Evolutionary conservation across 1,284 basidiomycete species (phyloP), one percentile per base, ranked within the genome.

Genomic region (Lignosus rhinocerotis): DNA sequence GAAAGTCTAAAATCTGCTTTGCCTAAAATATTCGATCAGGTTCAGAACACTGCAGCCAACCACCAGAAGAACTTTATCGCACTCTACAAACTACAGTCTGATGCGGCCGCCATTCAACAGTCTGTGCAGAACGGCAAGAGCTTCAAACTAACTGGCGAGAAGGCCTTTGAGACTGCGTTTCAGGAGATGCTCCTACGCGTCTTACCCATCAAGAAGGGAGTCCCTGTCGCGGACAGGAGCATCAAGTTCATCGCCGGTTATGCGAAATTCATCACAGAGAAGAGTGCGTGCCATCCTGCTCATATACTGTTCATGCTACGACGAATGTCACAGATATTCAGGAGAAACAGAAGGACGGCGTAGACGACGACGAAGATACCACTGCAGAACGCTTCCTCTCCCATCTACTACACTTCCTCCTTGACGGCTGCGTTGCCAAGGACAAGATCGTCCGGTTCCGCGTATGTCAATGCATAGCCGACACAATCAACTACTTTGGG

Each of bases 41-140:
- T 86, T 0, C 96, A 98, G 72, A 75, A 78, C 42, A 88, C 93
- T 0, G 73, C 88, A 10, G 92, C 95, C 7, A 95, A 93, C 71
- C 95, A 93, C 73, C 84, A 90, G 62, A 98, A 98, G 81, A 97
- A 98, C 75, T 84, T 88, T 59, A 90, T 95, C 51, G 86, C 89
- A 0, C 83, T 98, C 2, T 84, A 91, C 77, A 94, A 95, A 72
- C 75, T 96, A 42, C 94, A 97, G 65, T 68, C 78, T 17, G 83
- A 88, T 64, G 87, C 88, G 31, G 80, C 85, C 0, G 68, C 75
- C 2, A 73, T 90, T 63, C 87, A 80, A 3, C 82, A 90, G 59
- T 56, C 78, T 8, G 71, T 81, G 19, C 78, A 79, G 25, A 77
- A 80, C 60, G 82, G 82, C 6, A 76, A 75, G 54, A 80, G 76